These are phyloP conservation scores for Pholiota molesta DNA, from an alignment of 768 basidiomycete species.

Conservation along the genomic window DNA sequence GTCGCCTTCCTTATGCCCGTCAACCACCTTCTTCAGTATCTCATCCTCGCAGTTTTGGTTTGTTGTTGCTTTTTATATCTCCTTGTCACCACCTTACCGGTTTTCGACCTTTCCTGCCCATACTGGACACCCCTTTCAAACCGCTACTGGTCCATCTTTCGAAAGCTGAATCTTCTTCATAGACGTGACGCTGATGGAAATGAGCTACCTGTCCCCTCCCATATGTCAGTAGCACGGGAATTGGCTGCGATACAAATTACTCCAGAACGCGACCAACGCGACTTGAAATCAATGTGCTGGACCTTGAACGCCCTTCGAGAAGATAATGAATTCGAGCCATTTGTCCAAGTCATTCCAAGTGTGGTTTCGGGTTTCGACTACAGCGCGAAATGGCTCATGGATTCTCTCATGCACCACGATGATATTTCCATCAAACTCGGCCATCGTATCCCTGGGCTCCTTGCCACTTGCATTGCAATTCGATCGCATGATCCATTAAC, in stretches of 20 bases:
- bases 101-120: slow-evolving; percentile 35
- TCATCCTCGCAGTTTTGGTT: slow-evolving; percentile 33
- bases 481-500: slow-evolving; percentile 25
- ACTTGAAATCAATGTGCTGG: slow-evolving; percentile 44
- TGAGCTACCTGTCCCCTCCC: slow-evolving; percentile 14
- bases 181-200: slow-evolving; percentile 26
- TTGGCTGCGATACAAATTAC: slow-evolving; percentile 36
- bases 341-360: slow-evolving; percentile 37
- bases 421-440: slow-evolving; percentile 33
- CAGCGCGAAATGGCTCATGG: slow-evolving; percentile 39
- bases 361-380: slow-evolving; percentile 40
- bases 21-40: slow-evolving; percentile 33
- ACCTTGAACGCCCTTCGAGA: slow-evolving; percentile 37
- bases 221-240: slow-evolving; percentile 36
- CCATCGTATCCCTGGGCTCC: slow-evolving; percentile 38
- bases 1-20: slow-evolving; percentile 45
- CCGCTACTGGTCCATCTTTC: slow-evolving; percentile 32
- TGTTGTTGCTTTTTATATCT: slow-evolving; percentile 32
- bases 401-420: slow-evolving; percentile 31
- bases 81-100: slow-evolving; percentile 34
- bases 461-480: slow-evolving; percentile 30
- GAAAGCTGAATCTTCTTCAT: slow-evolving; percentile 27
- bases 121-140: slow-evolving; percentile 40
- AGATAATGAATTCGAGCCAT: slow-evolving; percentile 37
- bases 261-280: slow-evolving; percentile 37